Percentiles rank a stretch among this genome's conserved stretches.
phyloP scores from a whole-genome alignment of 1,284 basidiomycete species.

The Sporisorium scitamineum region DNA sequence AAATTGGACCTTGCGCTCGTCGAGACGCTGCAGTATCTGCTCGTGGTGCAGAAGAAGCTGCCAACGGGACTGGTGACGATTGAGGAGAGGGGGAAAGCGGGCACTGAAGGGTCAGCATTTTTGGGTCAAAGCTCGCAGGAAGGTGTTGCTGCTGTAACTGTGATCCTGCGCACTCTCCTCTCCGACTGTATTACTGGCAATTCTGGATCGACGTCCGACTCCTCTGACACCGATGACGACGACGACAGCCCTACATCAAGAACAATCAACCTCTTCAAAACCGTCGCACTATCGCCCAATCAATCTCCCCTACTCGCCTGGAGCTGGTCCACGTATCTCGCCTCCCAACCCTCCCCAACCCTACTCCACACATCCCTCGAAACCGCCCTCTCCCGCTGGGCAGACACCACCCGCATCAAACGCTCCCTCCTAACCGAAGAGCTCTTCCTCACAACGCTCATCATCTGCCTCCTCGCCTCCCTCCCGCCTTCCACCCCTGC shows the following conservation, averaged over 20 bases:
- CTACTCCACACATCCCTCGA: constrained; percentile 8
- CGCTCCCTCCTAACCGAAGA: constrained; percentile 14
- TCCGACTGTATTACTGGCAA: neutral
- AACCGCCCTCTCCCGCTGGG: constrained; percentile 18
- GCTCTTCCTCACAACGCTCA: constrained; percentile 78
- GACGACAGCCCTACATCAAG: neutral
- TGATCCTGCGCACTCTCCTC: constrained; percentile 5
- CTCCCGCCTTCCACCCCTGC: neutral
- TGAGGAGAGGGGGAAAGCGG: constrained; percentile 14
- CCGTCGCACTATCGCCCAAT: constrained; percentile 2
- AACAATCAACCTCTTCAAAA: neutral
- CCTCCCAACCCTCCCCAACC: neutral
- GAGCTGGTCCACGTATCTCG: constrained; percentile 16
- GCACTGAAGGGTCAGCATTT: constrained; percentile 24
- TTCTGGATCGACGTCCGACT: too few relatives aligned
- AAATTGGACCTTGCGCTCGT: constrained; percentile 15
- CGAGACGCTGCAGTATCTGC: constrained; percentile 18
- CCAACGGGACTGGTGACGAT: constrained; percentile 9
- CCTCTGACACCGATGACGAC: neutral
- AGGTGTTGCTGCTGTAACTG: constrained; percentile 13
- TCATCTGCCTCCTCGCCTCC: constrained; percentile 75
- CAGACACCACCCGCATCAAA: constrained; percentile 9
- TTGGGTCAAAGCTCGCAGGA: constrained; percentile 5
- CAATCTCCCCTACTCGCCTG: constrained; percentile 32
- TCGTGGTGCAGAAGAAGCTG: neutral